Evolutionary conservation across 2,329 filamentous ascomycete species (phyloP), one percentile per base, ranked within the genome.

Genomic region (Aspergillus chevalieri): DNA sequence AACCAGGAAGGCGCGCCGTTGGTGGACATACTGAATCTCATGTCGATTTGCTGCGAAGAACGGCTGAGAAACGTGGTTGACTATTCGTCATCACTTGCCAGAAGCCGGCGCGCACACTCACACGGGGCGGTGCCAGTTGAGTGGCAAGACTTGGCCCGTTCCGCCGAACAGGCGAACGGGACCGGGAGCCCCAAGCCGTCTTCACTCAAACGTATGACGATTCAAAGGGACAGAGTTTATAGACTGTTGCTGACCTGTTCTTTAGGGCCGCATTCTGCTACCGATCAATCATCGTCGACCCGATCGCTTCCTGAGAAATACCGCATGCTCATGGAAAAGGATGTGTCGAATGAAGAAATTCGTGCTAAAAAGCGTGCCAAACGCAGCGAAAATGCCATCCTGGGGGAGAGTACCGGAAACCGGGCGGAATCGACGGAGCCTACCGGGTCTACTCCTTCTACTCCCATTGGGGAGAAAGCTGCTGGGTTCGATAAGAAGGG

Each of bases 1-100:
- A 83, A 86, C 33, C 86, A 90, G 42, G 71, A 74, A 44, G 71
- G 71, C 41, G 82, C 87, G 1, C 83, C 81, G 47, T 74, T 95
- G 30, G 85, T 87, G 12, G 90, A 95, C 53, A 87, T 96, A 57
- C 72, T 96, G 42, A 86, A 88, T 22, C 76, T 96, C 14, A 67
- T 96, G 50, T 93, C 89, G 5, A 79, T 96, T 49, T 87, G 88
- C 15, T 84, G 89, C 8, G 89, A 92, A 64, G 86, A 94, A 58
- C 81, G 89, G 24, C 60, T 96, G 34, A 79, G 87, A 47, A 81
- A 83, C 10, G 71, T 96, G 26, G 64, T 96, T 3, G 86, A 91
- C 62, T 90, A 95, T 59, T 84, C 89, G 9, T 81, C 84, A 48
- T 78, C 78, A 8, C 71, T 95, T 43, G 81, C 89, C 3, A 78